Evolutionary conservation across 805 yeast species (phyloP), one percentile per base, ranked within the genome.

Genomic region (Pichia paraexigua): DNA sequence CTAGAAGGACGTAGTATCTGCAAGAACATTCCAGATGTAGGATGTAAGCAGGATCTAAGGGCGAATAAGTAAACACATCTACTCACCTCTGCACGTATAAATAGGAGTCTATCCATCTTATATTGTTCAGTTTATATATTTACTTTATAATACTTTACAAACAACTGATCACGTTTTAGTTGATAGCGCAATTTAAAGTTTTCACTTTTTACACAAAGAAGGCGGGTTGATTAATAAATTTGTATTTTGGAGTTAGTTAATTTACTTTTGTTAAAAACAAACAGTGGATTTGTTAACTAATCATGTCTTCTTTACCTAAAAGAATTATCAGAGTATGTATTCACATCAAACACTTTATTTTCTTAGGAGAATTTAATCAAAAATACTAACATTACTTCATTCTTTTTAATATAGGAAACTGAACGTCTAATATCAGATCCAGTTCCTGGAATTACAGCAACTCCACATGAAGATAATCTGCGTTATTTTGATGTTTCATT

Each of bases 381-480:
- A 37, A n/a, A 28, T 39, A 37, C 41, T 43, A 39, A n/a, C 39
- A 47, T 20, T 30, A n/a, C 15, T 28, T 42, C 25, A 18, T n/a
- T 32, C 25, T 25, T 18, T n/a, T 32, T 1, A n/a, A 5, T 13
- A 18, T 41, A 82, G 83, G 99, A 94, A 71, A 92, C 98, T 12
- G 97, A 94, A 65, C 76, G 97, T 56, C 73, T 94, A 41, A 85
- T 85, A 24, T 83, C 89, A 40, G 99, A 94, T 61, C 98, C 99
- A 1, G 98, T 92, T 1, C 95, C 97, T 5, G 99, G 98, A 2
- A 94, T 94, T 60, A 78, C 84, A 0, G 99, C 98, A 2, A 78
- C 74, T 28, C 99, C 99, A 8, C 95, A 87, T 53, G 98, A 92
- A 52, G 97, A 91, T 56, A 94, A 94, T 67, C 73, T 94, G 57